These are phyloP conservation scores for Tolypocladium album DNA, from an alignment of 2,329 filamentous ascomycete species.

Conservation along the genomic window DNA sequence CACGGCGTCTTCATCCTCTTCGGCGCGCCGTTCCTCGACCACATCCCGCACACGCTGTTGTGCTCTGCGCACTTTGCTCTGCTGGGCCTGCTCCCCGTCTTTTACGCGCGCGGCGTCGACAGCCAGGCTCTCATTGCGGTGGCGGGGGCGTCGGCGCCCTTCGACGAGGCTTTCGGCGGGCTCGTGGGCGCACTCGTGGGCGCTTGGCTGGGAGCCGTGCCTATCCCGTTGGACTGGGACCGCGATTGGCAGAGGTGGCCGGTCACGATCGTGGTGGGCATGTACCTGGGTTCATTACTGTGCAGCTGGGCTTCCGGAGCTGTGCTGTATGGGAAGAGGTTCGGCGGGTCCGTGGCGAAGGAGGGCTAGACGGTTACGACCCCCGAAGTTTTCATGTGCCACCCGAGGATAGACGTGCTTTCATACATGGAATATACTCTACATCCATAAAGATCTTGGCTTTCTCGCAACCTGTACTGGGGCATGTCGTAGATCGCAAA, in stretches of 20 bases:
- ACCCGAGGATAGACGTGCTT: background rate
- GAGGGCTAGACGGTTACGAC: constrained; percentile 13
- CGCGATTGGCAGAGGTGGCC: constrained; percentile 99
- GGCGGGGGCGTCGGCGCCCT: constrained; percentile 54
- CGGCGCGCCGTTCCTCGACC: constrained; percentile 79
- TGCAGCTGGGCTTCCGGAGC: constrained; percentile 54
- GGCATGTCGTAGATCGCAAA: background rate
- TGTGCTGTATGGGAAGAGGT: constrained; percentile 34
- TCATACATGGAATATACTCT: background rate
- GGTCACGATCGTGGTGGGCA: constrained; percentile 75
- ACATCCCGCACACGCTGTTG: constrained; percentile 67
- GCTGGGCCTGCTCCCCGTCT: constrained; percentile 65
- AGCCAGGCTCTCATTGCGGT: constrained; percentile 58
- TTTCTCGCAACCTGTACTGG: background rate
- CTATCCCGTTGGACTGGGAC: constrained; percentile 96
- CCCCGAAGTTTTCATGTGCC: background rate
- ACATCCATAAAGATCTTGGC: background rate
- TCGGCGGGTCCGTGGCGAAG: constrained; percentile 15
- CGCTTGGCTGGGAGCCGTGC: constrained; percentile 87
- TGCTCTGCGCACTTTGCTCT: constrained; percentile 74
- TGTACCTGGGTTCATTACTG: constrained; percentile 66
- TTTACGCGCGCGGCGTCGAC: constrained; percentile 80
- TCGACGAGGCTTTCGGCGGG: constrained; percentile 79
- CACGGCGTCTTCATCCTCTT: constrained; percentile 69
- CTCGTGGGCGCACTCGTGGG: constrained; percentile 69